Conservation (phyloP, 306 rosid species). For the Trifolium pratense region DNA sequence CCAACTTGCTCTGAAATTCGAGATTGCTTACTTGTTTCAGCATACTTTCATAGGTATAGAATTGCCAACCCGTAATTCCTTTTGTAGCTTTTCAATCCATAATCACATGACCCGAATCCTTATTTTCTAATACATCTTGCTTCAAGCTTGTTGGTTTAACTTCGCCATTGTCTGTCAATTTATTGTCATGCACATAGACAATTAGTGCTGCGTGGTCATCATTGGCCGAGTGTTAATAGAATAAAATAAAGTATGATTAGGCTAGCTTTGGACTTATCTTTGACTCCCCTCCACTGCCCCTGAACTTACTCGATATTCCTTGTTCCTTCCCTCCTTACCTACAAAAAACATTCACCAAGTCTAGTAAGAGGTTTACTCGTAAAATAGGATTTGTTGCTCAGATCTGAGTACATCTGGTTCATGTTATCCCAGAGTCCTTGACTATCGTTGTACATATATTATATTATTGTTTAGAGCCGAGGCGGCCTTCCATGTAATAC, state of each 20-base stretch:
- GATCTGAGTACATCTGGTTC: not conserved
- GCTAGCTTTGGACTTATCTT: not conserved
- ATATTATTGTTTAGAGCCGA: not conserved
- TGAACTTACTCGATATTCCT: no score
- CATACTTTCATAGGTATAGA: not conserved
- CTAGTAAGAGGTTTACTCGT: not conserved
- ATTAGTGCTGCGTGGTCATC: not conserved
- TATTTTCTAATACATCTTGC: not conserved
- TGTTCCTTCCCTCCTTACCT: no score
- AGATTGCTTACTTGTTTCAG: not conserved
- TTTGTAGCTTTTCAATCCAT: not conserved
- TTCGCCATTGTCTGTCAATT: not conserved
- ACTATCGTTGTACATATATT: not conserved
- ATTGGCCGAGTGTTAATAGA: not conserved
- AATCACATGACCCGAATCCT: not conserved
- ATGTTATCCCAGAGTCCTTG: not conserved
- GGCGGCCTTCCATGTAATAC: not conserved
- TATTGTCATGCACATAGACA: not conserved
- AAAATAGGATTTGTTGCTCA: not conserved
- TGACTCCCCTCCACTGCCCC: no score
- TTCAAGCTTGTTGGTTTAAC: constrained; percentile 1
- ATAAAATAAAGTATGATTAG: not conserved
- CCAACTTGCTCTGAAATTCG: not conserved
- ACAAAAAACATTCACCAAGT: no score
- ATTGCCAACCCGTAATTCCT: not conserved